phyloP scores from a whole-genome alignment of 1,284 basidiomycete genomes.

The Trichosporon ovoides region DNA sequence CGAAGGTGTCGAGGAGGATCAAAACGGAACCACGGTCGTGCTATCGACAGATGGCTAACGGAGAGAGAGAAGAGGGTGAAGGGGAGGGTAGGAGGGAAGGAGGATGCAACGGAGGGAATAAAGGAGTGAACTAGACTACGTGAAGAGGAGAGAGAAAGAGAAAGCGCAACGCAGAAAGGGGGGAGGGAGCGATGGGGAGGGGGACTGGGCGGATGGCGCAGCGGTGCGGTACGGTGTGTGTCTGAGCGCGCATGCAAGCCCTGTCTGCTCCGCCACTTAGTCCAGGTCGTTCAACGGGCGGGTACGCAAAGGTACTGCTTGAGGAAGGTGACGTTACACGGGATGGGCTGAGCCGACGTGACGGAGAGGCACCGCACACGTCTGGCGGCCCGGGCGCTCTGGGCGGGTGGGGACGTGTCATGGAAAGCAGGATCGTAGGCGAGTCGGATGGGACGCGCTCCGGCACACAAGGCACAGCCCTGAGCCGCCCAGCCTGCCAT shows the following conservation, averaged over 20 bases:
- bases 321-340: conserved; percentile 7
- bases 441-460: conserved; percentile 1
- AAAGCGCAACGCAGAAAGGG: neutral
- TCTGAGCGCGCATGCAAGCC: neutral
- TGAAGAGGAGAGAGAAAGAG: conserved; percentile 2
- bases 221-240: neutral
- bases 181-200: neutral
- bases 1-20: neutral
- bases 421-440: neutral
- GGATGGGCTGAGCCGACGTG: conserved; percentile 4
- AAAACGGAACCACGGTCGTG: neutral
- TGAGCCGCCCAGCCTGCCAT: neutral
- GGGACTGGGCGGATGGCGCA: neutral
- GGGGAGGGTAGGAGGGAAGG: neutral
- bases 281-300: neutral
- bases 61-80: neutral
- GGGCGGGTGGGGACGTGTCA: neutral
- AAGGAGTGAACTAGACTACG: neutral
- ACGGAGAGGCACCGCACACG: neutral
- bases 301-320: neutral
- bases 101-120: neutral
- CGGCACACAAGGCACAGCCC: conserved; percentile 2
- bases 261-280: neutral
- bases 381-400: neutral
- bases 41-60: conserved; percentile 1